Evolutionary conservation across 345 rosid species (phyloP).

Genomic region (Salix udensis): DNA sequence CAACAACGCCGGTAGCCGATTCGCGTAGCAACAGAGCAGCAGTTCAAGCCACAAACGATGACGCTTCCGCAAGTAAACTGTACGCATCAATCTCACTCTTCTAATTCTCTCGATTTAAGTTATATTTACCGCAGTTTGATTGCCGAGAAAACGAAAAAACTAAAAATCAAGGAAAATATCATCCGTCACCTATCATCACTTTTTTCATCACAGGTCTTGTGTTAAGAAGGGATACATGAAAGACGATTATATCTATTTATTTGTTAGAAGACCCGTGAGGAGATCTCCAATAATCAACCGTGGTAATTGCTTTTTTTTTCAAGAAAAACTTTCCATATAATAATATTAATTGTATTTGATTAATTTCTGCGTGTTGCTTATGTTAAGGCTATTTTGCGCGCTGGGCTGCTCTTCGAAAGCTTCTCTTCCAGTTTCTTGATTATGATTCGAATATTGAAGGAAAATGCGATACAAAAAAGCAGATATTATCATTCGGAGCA

Average conservation of each 20-base stretch:
- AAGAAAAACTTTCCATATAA: too few relatives aligned
- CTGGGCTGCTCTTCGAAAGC: conserved; percentile 91
- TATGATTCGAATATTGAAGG: conserved; percentile 26
- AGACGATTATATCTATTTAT: conserved; percentile 79
- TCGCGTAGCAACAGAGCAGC: conserved; percentile 74
- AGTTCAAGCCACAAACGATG: conserved; percentile 95
- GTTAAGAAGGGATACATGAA: conserved; percentile 82
- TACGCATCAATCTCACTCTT: conserved; percentile 20
- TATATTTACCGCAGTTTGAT: not conserved
- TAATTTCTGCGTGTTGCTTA: not conserved
- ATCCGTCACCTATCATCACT: not conserved
- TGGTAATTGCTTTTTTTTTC: conserved; percentile 35
- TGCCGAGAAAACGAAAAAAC: not conserved
- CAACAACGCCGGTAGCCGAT: conserved; percentile 36
- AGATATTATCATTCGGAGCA: conserved; percentile 90
- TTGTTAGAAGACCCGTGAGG: conserved; percentile 81
- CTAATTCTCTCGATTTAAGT: not conserved
- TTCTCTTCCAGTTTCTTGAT: conserved; percentile 75
- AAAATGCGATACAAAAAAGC: conserved; percentile 46
- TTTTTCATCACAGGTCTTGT: conserved; percentile 60
- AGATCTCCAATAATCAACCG: conserved; percentile 93
- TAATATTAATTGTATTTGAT: not conserved
- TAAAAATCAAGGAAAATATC: not conserved
- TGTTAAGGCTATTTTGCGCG: conserved; percentile 81
- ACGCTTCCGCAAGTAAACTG: conserved; percentile 94